These are phyloP conservation scores for Nakazawaea populi DNA, from an alignment of 805 yeast species.

Conservation along the genomic window DNA sequence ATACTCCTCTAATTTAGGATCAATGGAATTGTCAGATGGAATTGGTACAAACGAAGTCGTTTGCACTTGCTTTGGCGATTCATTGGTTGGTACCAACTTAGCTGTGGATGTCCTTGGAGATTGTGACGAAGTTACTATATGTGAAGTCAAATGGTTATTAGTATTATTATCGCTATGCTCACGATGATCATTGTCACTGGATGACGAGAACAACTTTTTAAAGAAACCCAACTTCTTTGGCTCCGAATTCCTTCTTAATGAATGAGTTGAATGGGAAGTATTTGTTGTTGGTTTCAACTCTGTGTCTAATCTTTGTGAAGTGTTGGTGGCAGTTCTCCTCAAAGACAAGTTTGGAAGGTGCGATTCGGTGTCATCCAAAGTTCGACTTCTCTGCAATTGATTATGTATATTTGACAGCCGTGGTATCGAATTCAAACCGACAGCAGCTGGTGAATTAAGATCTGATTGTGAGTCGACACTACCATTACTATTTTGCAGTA, in stretches of 20 bases:
- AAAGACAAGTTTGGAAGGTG: conserved; percentile 11
- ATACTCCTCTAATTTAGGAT: conserved; percentile 42
- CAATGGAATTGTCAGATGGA: conserved; percentile 19
- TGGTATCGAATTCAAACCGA: not conserved
- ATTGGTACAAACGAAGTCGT: not conserved
- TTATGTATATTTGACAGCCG: not conserved
- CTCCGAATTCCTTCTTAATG: conserved; percentile 6
- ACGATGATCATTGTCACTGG: not conserved
- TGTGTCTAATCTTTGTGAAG: conserved; percentile 10
- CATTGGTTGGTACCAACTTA: not conserved
- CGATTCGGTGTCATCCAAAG: conserved; percentile 9
- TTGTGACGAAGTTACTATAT: too few species aligned
- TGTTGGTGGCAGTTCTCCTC: conserved; percentile 23
- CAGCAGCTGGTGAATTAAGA: not conserved
- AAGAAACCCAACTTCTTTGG: conserved; percentile 16
- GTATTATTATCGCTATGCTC: too few species aligned
- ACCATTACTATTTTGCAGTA: not conserved
- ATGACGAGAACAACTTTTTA: conserved; percentile 17
- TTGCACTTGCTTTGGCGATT: not conserved
- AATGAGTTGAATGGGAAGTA: not conserved
- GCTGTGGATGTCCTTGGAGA: not conserved
- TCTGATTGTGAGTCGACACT: not conserved
- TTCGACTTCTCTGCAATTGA: conserved; percentile 7
- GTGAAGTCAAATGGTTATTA: too few species aligned
- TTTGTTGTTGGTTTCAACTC: not conserved